Evolutionary conservation across 169 alveolate genomes (phyloP).

Genomic region (Plasmodium sp.): DNA sequence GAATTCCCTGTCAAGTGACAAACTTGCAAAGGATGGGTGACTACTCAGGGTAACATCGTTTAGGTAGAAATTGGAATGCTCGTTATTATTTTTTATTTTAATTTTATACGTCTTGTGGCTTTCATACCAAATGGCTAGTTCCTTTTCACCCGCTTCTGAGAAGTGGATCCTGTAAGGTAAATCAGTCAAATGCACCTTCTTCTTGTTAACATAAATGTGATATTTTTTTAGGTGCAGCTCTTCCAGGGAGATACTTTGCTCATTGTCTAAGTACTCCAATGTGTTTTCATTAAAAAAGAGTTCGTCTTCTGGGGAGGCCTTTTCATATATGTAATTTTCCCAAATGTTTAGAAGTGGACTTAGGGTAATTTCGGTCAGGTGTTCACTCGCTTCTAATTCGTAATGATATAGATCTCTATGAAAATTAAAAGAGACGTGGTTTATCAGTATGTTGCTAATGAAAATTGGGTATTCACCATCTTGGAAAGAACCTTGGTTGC

Average conservation of each 20-base stretch:
- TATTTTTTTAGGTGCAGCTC: slow-evolving; percentile 13
- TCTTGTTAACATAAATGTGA: slow-evolving; percentile 19
- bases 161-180: slow-evolving; percentile 12
- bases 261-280: neutral
- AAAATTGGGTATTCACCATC: slow-evolving; percentile 4
- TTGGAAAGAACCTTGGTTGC: neutral
- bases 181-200: slow-evolving; percentile 22
- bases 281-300: slow-evolving; percentile 19
- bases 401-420: slow-evolving; percentile 9
- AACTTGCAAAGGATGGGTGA: neutral
- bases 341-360: slow-evolving; percentile 41
- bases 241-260: neutral
- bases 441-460: slow-evolving; percentile 37
- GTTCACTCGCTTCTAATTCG: slow-evolving; percentile 11
- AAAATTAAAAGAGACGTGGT: neutral
- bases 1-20: slow-evolving; percentile 3
- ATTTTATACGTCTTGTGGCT: neutral
- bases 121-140: slow-evolving; percentile 18
- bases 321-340: slow-evolving; percentile 33
- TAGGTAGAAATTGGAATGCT: neutral
- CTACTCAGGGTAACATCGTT: slow-evolving; percentile 4
- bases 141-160: neutral
- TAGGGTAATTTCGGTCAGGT: neutral
- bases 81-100: slow-evolving; percentile 12
- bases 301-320: slow-evolving; percentile 19